These are phyloP conservation scores for Lepidium didymum DNA, from an alignment of 345 rosid species.

Conservation along the genomic window DNA sequence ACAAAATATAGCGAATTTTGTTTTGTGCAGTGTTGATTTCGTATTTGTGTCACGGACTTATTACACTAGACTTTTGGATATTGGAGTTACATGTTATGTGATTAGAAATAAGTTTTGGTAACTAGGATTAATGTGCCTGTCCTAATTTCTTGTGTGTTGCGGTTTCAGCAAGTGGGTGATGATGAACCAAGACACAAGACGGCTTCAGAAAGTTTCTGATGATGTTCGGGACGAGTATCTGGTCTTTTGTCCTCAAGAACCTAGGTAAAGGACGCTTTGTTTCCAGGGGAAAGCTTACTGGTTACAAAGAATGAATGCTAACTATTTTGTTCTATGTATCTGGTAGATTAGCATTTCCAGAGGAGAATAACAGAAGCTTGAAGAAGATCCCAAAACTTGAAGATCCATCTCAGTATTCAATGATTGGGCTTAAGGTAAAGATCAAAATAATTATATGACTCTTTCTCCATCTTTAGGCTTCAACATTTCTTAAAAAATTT, in stretches of 20 bases:
- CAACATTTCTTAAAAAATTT: background rate
- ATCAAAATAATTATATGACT: background rate
- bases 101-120: background rate
- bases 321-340: background rate
- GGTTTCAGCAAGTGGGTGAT: constrained; percentile 95
- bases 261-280: constrained; percentile 36
- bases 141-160: background rate
- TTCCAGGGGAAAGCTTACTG: background rate
- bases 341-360: constrained; percentile 79
- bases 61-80: background rate
- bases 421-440: constrained; percentile 49
- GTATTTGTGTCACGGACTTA: background rate
- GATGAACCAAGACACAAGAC: constrained; percentile 95
- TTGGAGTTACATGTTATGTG: background rate
- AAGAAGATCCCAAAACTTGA: constrained; percentile 72
- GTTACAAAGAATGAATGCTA: background rate
- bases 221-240: constrained; percentile 81
- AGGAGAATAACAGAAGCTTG: constrained; percentile 63
- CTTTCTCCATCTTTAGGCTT: background rate
- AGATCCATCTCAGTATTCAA: constrained; percentile 64
- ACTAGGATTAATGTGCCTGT: background rate
- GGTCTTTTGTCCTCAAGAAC: constrained; percentile 67
- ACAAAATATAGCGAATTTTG: background rate
- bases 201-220: constrained; percentile 87
- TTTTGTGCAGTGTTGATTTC: background rate